Base-by-base conservation (phyloP, 1,139 yeast species). In the Pichia sp. region DNA sequence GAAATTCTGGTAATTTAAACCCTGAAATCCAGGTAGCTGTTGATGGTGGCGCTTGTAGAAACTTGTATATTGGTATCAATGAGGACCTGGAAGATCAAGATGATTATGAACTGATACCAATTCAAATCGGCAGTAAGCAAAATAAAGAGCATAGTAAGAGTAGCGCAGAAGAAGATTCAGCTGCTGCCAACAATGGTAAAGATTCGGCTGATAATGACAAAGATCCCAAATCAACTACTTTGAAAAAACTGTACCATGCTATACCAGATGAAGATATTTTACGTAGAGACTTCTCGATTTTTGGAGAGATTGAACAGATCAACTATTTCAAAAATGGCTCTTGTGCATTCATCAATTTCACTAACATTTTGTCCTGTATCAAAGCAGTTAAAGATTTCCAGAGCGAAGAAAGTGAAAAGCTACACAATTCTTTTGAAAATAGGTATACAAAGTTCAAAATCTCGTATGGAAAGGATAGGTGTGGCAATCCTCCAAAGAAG, bases 221-320 rank as follows among this genome's bases (percentile, higher is more conserved):
- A 8, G 40, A 36, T 11, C 4, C 10, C 10, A 19, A 36, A 36
- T n/a, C 52, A 7, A 30, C 4, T 13, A 36, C 29, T 19, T 45
- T 32, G n/a, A 54, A 53, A 50, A 52, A 53, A 52, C 11, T 47
- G 11, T 53, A 49, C 19, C 45, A 48, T 16, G 15, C 34, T n/a
- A 76, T 79, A 59, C 85, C 84, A 70, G 73, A 76, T 38, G 81
- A 85, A 59, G 74, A 76, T 4, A 81, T 82, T 60, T 75, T 92
- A 61, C 79, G 96, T 62, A 75, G 77, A 13, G 93, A 87, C 68
- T 90, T 92, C 66, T 76, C 85, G 26, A 84, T 82, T 61, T 90
- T 81, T 73, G 99, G 99, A 44, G 96, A 89, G 62, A 87, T 92
- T 63, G 99, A 93, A 72, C 98, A 92, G 72, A 88, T 93, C 66